Evolutionary conservation across 2,329 filamentous ascomycete genomes (phyloP).

Genomic region (Stylonectria norvegica): DNA sequence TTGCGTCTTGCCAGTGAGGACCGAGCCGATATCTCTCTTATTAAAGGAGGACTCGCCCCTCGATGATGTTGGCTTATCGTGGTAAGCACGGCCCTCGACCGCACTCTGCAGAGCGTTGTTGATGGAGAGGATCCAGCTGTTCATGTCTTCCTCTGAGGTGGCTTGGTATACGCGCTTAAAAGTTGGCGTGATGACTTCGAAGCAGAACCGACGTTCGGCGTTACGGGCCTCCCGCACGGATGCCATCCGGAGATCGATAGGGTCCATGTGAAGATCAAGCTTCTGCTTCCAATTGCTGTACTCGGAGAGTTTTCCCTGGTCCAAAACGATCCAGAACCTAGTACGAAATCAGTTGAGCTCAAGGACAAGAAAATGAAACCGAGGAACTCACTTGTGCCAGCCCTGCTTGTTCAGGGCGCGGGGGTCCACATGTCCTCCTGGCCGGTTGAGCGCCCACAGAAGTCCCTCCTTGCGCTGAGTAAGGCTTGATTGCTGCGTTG

Average conservation of each 20-base stretch:
- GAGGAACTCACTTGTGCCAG: constrained; percentile 84
- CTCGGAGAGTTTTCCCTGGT: constrained; percentile 93
- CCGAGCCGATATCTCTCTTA: constrained; percentile 87
- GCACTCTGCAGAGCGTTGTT: constrained; percentile 97
- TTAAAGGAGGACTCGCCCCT: constrained; percentile 54
- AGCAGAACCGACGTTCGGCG: constrained; percentile 92
- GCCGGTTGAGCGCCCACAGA: constrained; percentile 88
- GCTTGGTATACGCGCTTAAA: constrained; percentile 97
- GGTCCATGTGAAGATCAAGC: constrained; percentile 94
- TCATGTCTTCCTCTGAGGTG: constrained; percentile 97
- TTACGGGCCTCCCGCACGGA: constrained; percentile 95
- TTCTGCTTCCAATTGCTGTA: constrained; percentile 99
- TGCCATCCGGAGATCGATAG: constrained; percentile 93
- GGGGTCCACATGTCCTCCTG: constrained; percentile 91
- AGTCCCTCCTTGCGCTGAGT: constrained; percentile 86
- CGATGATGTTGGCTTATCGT: constrained; percentile 46
- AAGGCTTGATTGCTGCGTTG: constrained; percentile 46
- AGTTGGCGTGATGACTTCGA: constrained; percentile 95
- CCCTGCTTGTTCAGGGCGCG: constrained; percentile 94
- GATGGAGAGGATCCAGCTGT: constrained; percentile 90
- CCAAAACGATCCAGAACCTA: constrained; percentile 98
- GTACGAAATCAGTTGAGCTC: constrained; percentile 16
- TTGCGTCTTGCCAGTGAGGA: constrained; percentile 87
- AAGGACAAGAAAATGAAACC: not conserved
- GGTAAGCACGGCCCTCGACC: constrained; percentile 73